phyloP scores from a whole-genome alignment of 2,329 filamentous ascomycete genomes.

The Aspergillus neoniger region DNA sequence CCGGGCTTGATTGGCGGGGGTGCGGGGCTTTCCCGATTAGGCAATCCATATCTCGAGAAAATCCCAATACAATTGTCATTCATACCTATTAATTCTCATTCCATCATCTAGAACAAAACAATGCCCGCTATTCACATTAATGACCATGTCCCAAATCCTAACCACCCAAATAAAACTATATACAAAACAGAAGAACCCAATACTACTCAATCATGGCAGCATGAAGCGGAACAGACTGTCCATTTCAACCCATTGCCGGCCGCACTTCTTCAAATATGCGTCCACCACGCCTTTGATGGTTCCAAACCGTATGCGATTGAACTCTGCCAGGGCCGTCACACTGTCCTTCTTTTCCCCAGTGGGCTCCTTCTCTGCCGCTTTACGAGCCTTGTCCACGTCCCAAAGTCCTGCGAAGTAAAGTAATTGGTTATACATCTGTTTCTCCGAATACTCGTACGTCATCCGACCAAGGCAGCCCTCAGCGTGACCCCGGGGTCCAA shows the following conservation, averaged over 20 bases:
- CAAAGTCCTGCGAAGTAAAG: conserved; percentile 83
- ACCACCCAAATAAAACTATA: conserved; percentile 18
- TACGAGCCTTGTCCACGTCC: conserved; percentile 80
- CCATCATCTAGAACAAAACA: conserved; percentile 15
- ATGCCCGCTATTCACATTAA: conserved; percentile 15
- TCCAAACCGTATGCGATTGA: conserved; percentile 77
- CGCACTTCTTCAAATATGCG: conserved; percentile 83
- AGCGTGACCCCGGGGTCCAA: conserved; percentile 82
- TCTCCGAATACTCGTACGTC: conserved; percentile 84
- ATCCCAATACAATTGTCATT: conserved; percentile 11
- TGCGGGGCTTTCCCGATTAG: conserved; percentile 8
- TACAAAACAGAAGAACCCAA: conserved; percentile 28
- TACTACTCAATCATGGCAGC: conserved; percentile 42
- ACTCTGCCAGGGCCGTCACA: conserved; percentile 71
- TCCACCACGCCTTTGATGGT: conserved; percentile 78
- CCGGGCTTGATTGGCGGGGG: conserved; percentile 15
- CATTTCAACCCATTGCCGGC: conserved; percentile 92
- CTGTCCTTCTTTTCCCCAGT: conserved; percentile 62
- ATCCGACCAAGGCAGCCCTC: conserved; percentile 84
- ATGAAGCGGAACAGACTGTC: conserved; percentile 72
- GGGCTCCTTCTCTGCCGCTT: conserved; percentile 52
- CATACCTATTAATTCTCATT: conserved; percentile 11
- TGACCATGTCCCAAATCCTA: conserved; percentile 9
- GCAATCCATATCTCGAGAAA: background rate
- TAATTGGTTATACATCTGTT: conserved; percentile 91